Conservation (phyloP, 1,284 basidiomycete genomes). For the Melampsora larici-populina region DNA sequence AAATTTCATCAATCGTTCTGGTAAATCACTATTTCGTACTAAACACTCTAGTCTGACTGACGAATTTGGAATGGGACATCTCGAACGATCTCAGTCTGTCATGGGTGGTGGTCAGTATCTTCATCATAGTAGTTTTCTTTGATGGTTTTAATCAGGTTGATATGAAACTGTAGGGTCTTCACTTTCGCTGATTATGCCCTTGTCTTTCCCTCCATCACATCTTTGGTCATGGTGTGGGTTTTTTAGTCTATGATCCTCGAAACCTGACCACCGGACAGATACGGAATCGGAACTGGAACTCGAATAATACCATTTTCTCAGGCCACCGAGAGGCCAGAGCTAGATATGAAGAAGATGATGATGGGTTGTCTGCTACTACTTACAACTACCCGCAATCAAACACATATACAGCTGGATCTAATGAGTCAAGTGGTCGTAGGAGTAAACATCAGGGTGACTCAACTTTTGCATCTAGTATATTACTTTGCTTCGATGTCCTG, state of each 20-base stretch:
- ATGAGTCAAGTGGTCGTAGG: constrained; percentile 20
- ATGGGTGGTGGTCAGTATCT: constrained; percentile 28
- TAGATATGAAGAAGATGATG: constrained; percentile 39
- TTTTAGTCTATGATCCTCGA: constrained; percentile 25
- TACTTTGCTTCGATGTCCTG: too few relatives aligned
- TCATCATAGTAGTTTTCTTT: not conserved
- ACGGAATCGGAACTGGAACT: too few relatives aligned
- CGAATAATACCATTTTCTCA: too few relatives aligned
- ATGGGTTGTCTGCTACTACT: constrained; percentile 24
- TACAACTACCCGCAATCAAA: constrained; percentile 22
- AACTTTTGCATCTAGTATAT: too few relatives aligned
- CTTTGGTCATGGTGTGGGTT: not conserved
- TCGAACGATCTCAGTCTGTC: constrained; percentile 35
- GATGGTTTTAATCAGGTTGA: too few relatives aligned
- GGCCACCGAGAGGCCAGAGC: too few relatives aligned
- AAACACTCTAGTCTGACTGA: constrained; percentile 36
- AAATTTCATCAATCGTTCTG: not conserved
- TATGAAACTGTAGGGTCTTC: not conserved
- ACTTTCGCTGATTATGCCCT: not conserved
- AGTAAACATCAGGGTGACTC: constrained; percentile 2
- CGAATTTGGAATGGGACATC: not conserved
- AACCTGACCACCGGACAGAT: constrained; percentile 7
- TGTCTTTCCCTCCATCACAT: too few relatives aligned
- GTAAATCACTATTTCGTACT: not conserved
- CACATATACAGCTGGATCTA: constrained; percentile 17